These are phyloP conservation scores for Closterium sp. DNA, from an alignment of 139 green algal genomes.

Conservation along the genomic window DNA sequence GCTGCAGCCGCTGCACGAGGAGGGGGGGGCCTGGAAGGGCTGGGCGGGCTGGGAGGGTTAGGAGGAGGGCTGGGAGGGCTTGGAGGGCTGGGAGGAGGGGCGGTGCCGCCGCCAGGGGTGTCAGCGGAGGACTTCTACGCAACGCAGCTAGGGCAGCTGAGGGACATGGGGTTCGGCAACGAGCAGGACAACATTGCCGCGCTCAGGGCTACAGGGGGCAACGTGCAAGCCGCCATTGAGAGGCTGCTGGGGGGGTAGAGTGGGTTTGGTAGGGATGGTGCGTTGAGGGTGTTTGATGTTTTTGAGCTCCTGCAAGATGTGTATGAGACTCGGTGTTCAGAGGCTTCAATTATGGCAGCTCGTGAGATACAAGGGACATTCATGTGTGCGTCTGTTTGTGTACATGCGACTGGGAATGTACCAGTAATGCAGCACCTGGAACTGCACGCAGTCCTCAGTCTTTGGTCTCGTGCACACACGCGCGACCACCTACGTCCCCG, in stretches of 20 bases:
- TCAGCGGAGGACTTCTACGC: slow-evolving; percentile 62
- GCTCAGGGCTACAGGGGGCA: slow-evolving; percentile 25
- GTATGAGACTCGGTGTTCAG: too few relatives aligned
- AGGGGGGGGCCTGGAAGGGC: slow-evolving; percentile 12
- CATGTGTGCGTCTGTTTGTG: too few relatives aligned
- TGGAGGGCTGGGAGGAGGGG: slow-evolving; percentile 22
- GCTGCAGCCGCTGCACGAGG: not conserved
- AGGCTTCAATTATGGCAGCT: too few relatives aligned
- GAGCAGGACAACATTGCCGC: slow-evolving; percentile 27
- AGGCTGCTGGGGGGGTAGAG: slow-evolving; percentile 20
- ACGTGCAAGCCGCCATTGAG: slow-evolving; percentile 40
- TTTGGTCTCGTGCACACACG: too few relatives aligned
- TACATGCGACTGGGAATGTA: too few relatives aligned
- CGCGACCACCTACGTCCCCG: too few relatives aligned
- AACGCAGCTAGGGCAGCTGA: slow-evolving; percentile 83
- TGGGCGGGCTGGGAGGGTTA: not conserved
- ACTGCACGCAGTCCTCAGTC: too few relatives aligned
- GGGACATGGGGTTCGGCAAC: slow-evolving; percentile 93
- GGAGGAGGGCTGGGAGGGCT: slow-evolving; percentile 33
- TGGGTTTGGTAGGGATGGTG: not conserved
- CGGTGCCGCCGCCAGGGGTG: slow-evolving; percentile 10
- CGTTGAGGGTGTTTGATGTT: not conserved
- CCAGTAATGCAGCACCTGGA: too few relatives aligned
- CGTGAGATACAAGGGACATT: too few relatives aligned
- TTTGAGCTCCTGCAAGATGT: too few relatives aligned